These are phyloP conservation scores for Aspergillus calidoustus DNA, from an alignment of 2,329 filamentous ascomycete genomes.

Conservation along the genomic window DNA sequence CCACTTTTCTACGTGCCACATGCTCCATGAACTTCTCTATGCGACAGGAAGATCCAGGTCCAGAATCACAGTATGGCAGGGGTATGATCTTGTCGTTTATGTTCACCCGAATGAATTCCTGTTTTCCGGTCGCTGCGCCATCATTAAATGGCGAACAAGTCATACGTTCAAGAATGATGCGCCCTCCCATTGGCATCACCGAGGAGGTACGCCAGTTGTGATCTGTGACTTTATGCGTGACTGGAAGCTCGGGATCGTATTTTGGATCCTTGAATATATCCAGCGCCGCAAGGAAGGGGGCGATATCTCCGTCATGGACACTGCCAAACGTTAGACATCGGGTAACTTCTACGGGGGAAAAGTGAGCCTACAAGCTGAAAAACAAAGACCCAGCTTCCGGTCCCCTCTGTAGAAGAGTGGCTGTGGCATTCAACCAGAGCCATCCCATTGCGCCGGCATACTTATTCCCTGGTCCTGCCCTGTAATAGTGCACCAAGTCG, in stretches of 20 bases:
- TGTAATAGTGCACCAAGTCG: constrained; percentile 63
- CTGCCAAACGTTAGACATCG: constrained; percentile 23
- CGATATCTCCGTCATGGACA: constrained; percentile 64
- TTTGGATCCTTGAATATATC: constrained; percentile 52
- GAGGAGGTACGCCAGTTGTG: constrained; percentile 61
- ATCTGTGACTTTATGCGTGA: constrained; percentile 47
- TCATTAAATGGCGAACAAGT: constrained; percentile 39
- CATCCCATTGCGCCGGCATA: constrained; percentile 61
- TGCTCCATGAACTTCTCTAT: constrained; percentile 49
- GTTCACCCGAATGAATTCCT: constrained; percentile 56
- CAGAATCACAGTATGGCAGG: constrained; percentile 52
- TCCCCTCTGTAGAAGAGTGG: constrained; percentile 52
- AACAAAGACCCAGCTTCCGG: constrained; percentile 54
- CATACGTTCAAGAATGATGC: constrained; percentile 60
- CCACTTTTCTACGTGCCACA: constrained; percentile 45
- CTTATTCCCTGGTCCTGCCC: constrained; percentile 60
- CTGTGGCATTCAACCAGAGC: constrained; percentile 63
- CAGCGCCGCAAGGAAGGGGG: constrained; percentile 58
- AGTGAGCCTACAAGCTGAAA: constrained; percentile 58
- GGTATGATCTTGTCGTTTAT: constrained; percentile 62
- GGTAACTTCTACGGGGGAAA: not conserved
- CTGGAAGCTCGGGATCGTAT: constrained; percentile 49
- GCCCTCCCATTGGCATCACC: constrained; percentile 62
- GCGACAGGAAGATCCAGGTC: constrained; percentile 55
- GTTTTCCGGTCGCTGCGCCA: constrained; percentile 22